Base-by-base conservation (phyloP, 306 rosid species). In the Sesbania bispinosa region DNA sequence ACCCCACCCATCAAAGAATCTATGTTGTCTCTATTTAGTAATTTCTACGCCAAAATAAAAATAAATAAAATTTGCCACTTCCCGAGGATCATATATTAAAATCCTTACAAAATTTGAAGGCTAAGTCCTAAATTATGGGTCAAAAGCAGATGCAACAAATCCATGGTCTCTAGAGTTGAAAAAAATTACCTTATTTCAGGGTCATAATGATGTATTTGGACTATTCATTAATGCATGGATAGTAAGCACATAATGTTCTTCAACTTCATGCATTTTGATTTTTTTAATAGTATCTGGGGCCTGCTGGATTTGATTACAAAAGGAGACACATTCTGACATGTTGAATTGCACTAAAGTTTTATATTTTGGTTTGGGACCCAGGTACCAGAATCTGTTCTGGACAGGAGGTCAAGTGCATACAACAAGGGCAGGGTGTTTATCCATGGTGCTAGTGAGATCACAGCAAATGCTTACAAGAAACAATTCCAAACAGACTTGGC, bases 371-470 rank as follows among this genome's bases (percentile, higher is more conserved):
- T 16, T 59, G 71, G 59, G 36, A 16, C 1, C 2, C 54, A 88
- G 99, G 81, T 94, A 13, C 99, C 99, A 13, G 96, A 86, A 43
- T 80, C 77, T 42, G 96, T 94, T 63, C 15, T 79, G 36, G 96
- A 91, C 48, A 85, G 71, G 58, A 82, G 81, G 57, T 83, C 91
- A 42, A 39, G 51, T 58, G 99, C 87, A 9, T 86, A 91, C 78
- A 94, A 94, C 91, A 86, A 87, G 53, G 99, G 96, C 0, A 94
- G 83, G 48, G 99, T 94, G 76, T 94, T 80, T 71, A 91, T 89
- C 83, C 95, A 94, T 57, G 96, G 99, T 1, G 93, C 96, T 5
- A 66, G 65, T 55, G 98, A 89, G 81, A 81, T 29, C 68, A 89
- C 96, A 32, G 81, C 89, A 59, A 78, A 26, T 15, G 99, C 96